A percentile compares a stretch with the other conserved stretches of the same genome.
phyloP scores from a whole-genome alignment of 805 yeast species.

The Kazachstania viticola region DNA sequence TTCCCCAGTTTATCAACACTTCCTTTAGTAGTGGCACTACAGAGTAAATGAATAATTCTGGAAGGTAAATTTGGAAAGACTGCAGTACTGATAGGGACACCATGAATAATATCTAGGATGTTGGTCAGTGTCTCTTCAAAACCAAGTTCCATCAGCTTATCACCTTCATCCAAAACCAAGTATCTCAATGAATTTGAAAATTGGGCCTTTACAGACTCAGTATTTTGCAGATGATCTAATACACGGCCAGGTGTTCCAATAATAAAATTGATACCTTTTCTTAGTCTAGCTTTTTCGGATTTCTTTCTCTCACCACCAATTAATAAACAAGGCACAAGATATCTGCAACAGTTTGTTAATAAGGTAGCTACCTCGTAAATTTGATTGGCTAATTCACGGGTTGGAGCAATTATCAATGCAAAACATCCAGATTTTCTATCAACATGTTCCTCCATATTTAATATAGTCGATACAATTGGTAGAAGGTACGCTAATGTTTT shows the following conservation, averaged over 20 bases:
- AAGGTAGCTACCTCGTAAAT: slow-evolving; percentile 72
- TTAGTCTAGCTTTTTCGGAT: slow-evolving; percentile 85
- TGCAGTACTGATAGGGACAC: slow-evolving; percentile 28
- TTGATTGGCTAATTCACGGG: slow-evolving; percentile 89
- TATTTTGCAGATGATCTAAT: slow-evolving; percentile 88
- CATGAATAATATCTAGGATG: slow-evolving; percentile 51
- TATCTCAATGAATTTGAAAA: slow-evolving; percentile 60
- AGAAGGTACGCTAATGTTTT: slow-evolving; percentile 80
- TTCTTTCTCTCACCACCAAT: slow-evolving; percentile 98
- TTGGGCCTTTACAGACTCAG: slow-evolving; percentile 52
- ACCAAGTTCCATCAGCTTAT: slow-evolving; percentile 87
- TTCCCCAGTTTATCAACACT: slow-evolving; percentile 75
- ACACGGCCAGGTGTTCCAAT: slow-evolving; percentile 97
- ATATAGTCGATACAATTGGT: slow-evolving; percentile 68
- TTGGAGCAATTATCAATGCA: slow-evolving; percentile 84
- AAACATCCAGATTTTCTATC: slow-evolving; percentile 70
- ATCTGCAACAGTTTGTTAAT: slow-evolving; percentile 64
- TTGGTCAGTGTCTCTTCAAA: slow-evolving; percentile 85
- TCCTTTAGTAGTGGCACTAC: slow-evolving; percentile 88
- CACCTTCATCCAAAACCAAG: slow-evolving; percentile 95
- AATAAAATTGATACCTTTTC: slow-evolving; percentile 93
- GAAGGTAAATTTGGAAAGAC: slow-evolving; percentile 51
- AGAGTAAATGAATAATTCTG: slow-evolving; percentile 64
- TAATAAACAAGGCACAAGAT: slow-evolving; percentile 89
- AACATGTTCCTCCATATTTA: slow-evolving; percentile 38